Conservation (phyloP, 139 green algal genomes). For the Edaphochlamys debaryana region DNA sequence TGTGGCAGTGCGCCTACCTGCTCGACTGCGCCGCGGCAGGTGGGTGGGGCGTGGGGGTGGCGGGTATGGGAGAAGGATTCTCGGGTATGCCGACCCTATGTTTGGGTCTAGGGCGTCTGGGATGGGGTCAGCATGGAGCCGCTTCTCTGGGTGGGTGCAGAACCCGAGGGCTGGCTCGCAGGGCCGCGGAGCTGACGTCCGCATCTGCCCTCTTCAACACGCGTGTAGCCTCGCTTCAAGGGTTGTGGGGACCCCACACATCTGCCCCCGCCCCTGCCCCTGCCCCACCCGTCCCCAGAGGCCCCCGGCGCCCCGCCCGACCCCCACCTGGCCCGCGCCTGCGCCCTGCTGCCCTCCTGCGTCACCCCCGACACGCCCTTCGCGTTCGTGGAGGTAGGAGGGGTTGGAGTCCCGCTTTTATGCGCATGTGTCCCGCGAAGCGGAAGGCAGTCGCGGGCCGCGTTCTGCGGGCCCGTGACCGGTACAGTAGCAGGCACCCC, state of each 20-base stretch:
- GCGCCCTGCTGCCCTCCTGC: conserved; percentile 22
- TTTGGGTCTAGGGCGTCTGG: no score
- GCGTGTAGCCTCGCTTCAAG: no score
- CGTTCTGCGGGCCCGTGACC: no score
- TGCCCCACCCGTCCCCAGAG: neutral
- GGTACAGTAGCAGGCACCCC: no score
- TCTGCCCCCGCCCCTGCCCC: neutral
- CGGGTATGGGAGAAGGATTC: neutral
- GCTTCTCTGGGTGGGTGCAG: no score
- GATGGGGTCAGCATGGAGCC: no score
- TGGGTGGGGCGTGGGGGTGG: neutral
- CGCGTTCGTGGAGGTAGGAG: conserved; percentile 27
- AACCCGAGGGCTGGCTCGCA: no score
- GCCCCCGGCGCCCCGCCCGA: conserved; percentile 13
- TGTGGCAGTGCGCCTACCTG: conserved; percentile 34
- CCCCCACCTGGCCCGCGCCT: conserved; percentile 36
- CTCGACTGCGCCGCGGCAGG: conserved; percentile 28
- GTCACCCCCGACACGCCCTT: conserved; percentile 14
- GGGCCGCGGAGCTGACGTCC: no score
- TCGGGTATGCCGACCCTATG: neutral
- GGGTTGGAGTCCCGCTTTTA: no score
- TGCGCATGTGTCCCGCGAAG: neutral
- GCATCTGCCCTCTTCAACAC: no score
- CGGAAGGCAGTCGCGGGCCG: no score
- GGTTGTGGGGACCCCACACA: no score